Evolutionary conservation across 805 yeast genomes (phyloP).

Genomic region (Saccharomycopsis oosterbeekiorum): DNA sequence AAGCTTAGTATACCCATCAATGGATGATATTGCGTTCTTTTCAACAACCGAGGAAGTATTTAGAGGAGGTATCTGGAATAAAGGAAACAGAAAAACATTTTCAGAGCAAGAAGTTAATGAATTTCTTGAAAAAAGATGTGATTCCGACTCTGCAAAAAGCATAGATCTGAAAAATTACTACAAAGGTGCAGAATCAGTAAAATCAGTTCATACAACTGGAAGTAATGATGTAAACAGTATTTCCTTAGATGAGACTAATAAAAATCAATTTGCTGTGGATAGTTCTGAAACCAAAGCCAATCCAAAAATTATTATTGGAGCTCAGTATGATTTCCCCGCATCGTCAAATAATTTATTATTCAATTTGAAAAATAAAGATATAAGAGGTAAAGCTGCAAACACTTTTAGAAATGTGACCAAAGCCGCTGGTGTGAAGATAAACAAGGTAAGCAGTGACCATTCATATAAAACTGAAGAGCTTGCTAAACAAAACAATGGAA

Average conservation of each 20-base stretch:
- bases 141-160: background rate
- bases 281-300: background rate
- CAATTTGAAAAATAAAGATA: background rate
- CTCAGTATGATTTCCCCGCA: background rate
- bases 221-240: background rate
- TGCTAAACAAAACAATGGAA: conserved; percentile 14
- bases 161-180: background rate
- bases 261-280: background rate
- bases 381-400: conserved; percentile 9
- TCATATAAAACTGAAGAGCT: background rate
- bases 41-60: conserved; percentile 58
- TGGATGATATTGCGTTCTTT: conserved; percentile 79
- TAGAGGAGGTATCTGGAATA: conserved; percentile 92
- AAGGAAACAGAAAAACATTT: conserved; percentile 22
- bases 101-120: background rate
- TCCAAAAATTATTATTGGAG: background rate
- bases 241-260: background rate
- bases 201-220: background rate
- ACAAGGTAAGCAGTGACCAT: background rate
- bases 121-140: background rate
- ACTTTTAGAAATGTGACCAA: background rate
- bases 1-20: conserved; percentile 71
- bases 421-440: background rate
- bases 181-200: background rate
- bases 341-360: background rate